Conservation (phyloP, 2,329 filamentous ascomycete genomes). For the Monosporascus sp. region DNA sequence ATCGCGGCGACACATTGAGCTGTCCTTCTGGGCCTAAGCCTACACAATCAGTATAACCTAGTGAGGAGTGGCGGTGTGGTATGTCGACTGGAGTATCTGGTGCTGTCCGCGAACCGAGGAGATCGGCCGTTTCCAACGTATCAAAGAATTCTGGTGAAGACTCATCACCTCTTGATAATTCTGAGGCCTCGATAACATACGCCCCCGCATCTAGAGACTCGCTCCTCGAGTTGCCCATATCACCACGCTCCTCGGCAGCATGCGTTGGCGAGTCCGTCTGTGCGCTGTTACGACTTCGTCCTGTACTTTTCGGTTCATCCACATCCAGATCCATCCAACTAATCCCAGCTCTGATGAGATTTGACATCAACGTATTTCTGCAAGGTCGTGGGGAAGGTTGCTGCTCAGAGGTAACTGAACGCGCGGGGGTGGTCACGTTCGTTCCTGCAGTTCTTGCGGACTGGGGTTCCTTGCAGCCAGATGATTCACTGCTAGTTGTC, state of each 20-base stretch:
- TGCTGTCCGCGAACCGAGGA: slow-evolving; percentile 2
- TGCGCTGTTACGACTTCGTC: slow-evolving; percentile 19
- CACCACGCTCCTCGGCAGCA: slow-evolving; percentile 5
- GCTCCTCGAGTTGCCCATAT: slow-evolving; percentile 12
- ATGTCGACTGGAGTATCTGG: slow-evolving; percentile 9
- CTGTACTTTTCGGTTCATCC: slow-evolving; percentile 15
- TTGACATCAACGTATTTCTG: slow-evolving; percentile 12
- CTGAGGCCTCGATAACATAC: too few species aligned
- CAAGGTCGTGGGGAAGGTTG: slow-evolving; percentile 13
- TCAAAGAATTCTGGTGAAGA: slow-evolving; percentile 1
- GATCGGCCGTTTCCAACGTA: slow-evolving; percentile 1
- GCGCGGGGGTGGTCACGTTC: slow-evolving; percentile 33
- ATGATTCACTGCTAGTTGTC: slow-evolving; percentile 30
- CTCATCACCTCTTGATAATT: too few species aligned
- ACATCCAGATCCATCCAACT: slow-evolving; percentile 28
- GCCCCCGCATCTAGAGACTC: slow-evolving; percentile 15
- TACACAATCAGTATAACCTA: slow-evolving; percentile 14
- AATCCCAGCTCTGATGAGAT: slow-evolving; percentile 14
- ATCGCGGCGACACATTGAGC: slow-evolving; percentile 8
- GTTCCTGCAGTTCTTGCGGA: slow-evolving; percentile 31
- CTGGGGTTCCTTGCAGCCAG: slow-evolving; percentile 28
- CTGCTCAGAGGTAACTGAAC: slow-evolving; percentile 31
- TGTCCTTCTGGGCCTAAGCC: slow-evolving; percentile 4
- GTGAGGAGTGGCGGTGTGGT: slow-evolving; percentile 19
- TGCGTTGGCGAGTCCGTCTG: slow-evolving; percentile 13